Conservation (phyloP, 2,329 filamentous ascomycete species). For the Fusarium haematococcum region DNA sequence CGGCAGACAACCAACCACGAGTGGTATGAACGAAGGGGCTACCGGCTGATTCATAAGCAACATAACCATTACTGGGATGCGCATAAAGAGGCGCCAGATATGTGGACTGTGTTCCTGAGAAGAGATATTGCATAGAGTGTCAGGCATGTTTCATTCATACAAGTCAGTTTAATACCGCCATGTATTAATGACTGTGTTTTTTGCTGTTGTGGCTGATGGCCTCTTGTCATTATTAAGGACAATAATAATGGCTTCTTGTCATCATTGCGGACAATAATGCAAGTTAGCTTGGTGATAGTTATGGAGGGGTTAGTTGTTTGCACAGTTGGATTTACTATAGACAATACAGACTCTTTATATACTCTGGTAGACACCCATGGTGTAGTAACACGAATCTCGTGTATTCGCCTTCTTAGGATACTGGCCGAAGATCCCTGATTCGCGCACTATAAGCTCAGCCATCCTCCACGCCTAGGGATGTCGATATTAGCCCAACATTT, state of each 20-base stretch:
- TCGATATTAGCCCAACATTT: neutral
- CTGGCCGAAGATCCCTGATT: neutral
- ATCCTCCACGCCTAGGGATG: neutral
- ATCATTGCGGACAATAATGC: no score
- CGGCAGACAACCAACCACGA: constrained; percentile 43
- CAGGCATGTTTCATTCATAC: neutral
- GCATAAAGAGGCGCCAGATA: constrained; percentile 1
- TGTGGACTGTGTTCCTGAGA: constrained; percentile 19
- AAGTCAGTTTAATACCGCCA: neutral
- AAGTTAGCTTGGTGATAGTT: neutral
- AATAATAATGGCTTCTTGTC: no score
- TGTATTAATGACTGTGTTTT: no score
- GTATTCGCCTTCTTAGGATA: neutral
- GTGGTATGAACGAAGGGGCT: constrained; percentile 47
- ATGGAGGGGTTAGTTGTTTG: neutral
- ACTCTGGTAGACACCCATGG: neutral
- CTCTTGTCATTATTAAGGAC: no score
- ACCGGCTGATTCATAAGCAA: constrained; percentile 38
- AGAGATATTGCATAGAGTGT: constrained; percentile 11
- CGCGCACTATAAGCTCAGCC: neutral
- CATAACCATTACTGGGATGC: neutral
- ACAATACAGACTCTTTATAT: neutral
- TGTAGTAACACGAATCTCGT: neutral
- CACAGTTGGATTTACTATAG: neutral
- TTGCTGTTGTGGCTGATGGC: no score